Percentiles rank a stretch among this genome's conserved stretches.
Conservation (phyloP, 73 alveolate genomes). For the Paramecium primaurelia region DNA sequence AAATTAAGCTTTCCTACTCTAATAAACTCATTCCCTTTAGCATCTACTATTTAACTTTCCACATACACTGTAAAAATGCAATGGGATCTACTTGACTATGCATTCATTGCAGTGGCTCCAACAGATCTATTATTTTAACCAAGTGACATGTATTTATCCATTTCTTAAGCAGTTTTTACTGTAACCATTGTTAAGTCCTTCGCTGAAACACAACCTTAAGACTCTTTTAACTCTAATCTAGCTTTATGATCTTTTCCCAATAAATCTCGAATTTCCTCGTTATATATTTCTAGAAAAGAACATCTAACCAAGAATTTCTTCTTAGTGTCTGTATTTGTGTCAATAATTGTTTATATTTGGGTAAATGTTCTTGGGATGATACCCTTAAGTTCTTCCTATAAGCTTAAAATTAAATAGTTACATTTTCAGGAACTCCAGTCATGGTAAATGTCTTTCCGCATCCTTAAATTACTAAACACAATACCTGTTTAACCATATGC, state of each 20-base stretch:
- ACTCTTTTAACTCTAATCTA: slow-evolving; percentile 86
- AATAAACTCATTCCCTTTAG: slow-evolving; percentile 74
- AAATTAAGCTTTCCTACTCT: slow-evolving; percentile 87
- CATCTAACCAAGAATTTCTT: slow-evolving; percentile 89
- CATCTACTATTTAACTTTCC: slow-evolving; percentile 86
- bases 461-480: neutral
- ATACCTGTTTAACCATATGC: slow-evolving; percentile 83
- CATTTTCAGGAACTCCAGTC: slow-evolving; percentile 79
- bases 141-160: slow-evolving; percentile 80
- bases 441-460: slow-evolving; percentile 95
- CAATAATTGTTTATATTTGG: slow-evolving; percentile 84
- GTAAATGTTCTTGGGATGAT: slow-evolving; percentile 90
- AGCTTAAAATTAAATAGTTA: neutral
- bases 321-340: slow-evolving; percentile 79
- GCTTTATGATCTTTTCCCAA: slow-evolving; percentile 71
- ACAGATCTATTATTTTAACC: slow-evolving; percentile 89
- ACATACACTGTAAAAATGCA: slow-evolving; percentile 91
- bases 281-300: slow-evolving; percentile 94
- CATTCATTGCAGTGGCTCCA: slow-evolving; percentile 95
- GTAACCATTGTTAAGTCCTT: slow-evolving; percentile 82
- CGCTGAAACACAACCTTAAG: slow-evolving; percentile 83
- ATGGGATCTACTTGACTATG: slow-evolving; percentile 92
- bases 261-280: slow-evolving; percentile 94
- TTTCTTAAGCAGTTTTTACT: slow-evolving; percentile 80
- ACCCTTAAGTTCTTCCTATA: slow-evolving; percentile 68